These are phyloP conservation scores for Candolleomyces aberdarensis DNA, from an alignment of 768 basidiomycete genomes.

Conservation along the genomic window DNA sequence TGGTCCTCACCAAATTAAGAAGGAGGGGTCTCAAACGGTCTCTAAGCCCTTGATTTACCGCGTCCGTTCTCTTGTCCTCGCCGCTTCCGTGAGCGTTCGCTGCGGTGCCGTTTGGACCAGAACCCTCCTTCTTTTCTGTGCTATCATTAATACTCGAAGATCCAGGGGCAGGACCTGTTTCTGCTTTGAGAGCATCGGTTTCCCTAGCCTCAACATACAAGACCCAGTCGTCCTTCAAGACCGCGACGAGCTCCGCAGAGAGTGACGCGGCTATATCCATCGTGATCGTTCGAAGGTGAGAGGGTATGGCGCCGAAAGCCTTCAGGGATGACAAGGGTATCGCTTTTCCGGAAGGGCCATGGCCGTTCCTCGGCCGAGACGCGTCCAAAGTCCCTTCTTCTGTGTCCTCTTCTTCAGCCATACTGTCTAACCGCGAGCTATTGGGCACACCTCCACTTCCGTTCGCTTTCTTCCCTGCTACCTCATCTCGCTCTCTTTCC, in stretches of 20 bases:
- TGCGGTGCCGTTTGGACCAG: too few species aligned
- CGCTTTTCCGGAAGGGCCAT: slow-evolving; percentile 21
- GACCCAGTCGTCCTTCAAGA: slow-evolving; percentile 55
- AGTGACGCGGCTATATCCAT: slow-evolving; percentile 75
- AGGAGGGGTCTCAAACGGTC: slow-evolving; percentile 72
- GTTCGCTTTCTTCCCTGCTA: slow-evolving; percentile 12
- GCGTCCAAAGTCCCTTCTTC: neutral
- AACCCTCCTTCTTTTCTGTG: neutral
- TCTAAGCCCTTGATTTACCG: slow-evolving; percentile 41
- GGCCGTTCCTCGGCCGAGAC: neutral
- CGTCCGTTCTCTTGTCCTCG: slow-evolving; percentile 10
- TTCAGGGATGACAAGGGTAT: slow-evolving; percentile 65
- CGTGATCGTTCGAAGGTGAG: slow-evolving; percentile 66
- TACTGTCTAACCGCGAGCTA: slow-evolving; percentile 28
- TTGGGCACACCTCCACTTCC: slow-evolving; percentile 17
- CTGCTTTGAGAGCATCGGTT: neutral
- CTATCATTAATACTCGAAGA: neutral
- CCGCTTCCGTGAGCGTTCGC: neutral
- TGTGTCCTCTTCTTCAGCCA: slow-evolving; percentile 33
- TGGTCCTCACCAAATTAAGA: slow-evolving; percentile 72
- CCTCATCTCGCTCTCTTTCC: slow-evolving; percentile 23
- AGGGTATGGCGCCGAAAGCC: slow-evolving; percentile 74
- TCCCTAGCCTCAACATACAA: slow-evolving; percentile 44
- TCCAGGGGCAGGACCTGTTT: neutral
- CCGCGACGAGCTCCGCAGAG: slow-evolving; percentile 71